Evolutionary conservation across 768 basidiomycete species (phyloP).

Genomic region (Tubosaeta sp.): DNA sequence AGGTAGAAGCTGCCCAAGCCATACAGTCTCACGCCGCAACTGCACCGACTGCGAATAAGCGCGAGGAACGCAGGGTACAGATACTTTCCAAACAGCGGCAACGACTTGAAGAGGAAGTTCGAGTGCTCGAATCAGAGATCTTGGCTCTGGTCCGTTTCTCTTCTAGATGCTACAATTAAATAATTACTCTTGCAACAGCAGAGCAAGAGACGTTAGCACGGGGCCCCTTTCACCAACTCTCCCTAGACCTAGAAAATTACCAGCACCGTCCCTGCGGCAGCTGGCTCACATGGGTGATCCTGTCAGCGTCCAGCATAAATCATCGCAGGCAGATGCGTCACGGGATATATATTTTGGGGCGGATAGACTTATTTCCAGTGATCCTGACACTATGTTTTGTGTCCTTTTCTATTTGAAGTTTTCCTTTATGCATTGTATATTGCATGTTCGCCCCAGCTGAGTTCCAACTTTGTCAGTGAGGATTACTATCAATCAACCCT

Average conservation of each 20-base stretch:
- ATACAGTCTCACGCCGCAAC: slow-evolving; percentile 40
- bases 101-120: slow-evolving; percentile 60
- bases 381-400: not conserved
- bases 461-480: too few species aligned
- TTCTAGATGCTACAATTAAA: not conserved
- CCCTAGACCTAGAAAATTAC: not conserved
- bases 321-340: not conserved
- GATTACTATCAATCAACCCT: too few species aligned
- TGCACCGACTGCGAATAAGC: slow-evolving; percentile 54
- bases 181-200: slow-evolving; percentile 19
- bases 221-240: not conserved
- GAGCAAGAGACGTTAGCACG: slow-evolving; percentile 12
- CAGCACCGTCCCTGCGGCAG: not conserved
- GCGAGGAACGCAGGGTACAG: slow-evolving; percentile 63
- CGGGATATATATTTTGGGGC: not conserved
- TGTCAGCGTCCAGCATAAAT: not conserved
- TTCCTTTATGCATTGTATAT: too few species aligned
- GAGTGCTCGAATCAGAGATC: slow-evolving; percentile 58
- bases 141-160: slow-evolving; percentile 42
- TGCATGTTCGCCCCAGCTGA: too few species aligned
- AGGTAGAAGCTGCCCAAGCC: slow-evolving; percentile 55
- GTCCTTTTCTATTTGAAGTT: too few species aligned
- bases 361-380: not conserved
- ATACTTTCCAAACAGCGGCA: slow-evolving; percentile 63
- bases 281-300: not conserved